phyloP scores from a whole-genome alignment of 177 flowering plant species.

The Telopea speciosissima region DNA sequence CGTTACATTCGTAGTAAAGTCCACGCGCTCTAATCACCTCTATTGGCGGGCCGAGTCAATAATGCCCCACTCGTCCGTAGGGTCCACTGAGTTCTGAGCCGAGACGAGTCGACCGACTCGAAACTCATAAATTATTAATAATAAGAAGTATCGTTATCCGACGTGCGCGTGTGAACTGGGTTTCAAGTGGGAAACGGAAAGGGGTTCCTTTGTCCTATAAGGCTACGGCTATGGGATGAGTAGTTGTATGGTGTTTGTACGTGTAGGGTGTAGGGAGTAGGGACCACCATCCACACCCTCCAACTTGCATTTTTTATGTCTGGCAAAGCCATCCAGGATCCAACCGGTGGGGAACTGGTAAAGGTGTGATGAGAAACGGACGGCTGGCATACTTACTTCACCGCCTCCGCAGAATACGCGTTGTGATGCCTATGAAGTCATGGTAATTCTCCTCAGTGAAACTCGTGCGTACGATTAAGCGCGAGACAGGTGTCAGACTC shows the following conservation, averaged over 20 bases:
- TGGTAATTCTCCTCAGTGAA: neutral
- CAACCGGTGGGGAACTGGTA: too few species aligned
- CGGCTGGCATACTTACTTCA: conserved; percentile 1
- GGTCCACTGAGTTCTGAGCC: neutral
- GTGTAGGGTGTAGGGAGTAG: neutral
- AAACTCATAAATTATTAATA: too few species aligned
- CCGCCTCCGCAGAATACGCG: neutral
- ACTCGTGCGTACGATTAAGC: neutral
- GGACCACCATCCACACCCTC: neutral
- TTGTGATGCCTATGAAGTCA: neutral
- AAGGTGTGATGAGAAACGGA: neutral
- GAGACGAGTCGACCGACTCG: too few species aligned
- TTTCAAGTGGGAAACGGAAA: too few species aligned
- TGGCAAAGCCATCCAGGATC: too few species aligned
- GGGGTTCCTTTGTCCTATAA: neutral
- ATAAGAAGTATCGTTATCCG: conserved; percentile 3
- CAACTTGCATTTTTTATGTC: too few species aligned
- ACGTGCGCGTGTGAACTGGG: conserved; percentile 15
- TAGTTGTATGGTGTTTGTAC: too few species aligned
- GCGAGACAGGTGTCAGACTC: neutral
- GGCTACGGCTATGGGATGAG: too few species aligned
- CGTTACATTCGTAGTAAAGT: neutral
- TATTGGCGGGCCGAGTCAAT: neutral
- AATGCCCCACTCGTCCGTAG: conserved; percentile 1
- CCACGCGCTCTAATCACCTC: conserved; percentile 20